phyloP scores from a whole-genome alignment of 148 eudicot species.

The Vaccinium macrocarpon region DNA sequence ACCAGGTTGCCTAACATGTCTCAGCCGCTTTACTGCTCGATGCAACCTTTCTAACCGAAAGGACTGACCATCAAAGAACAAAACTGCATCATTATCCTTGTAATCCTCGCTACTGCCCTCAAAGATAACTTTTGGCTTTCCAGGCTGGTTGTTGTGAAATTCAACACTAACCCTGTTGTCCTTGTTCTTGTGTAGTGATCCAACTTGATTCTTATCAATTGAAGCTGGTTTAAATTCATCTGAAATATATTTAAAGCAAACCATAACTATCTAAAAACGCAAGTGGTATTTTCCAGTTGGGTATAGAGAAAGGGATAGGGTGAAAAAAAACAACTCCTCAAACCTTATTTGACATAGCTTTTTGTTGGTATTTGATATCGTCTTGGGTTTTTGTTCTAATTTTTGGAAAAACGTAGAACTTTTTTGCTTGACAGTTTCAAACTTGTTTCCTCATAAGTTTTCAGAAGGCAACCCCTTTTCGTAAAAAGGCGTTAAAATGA shows the following conservation, averaged over 20 bases:
- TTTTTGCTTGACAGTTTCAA: neutral
- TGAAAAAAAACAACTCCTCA: neutral
- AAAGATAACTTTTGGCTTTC: constrained; percentile 75
- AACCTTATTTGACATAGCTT: neutral
- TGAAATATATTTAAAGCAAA: constrained; percentile 24
- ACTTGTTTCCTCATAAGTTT: neutral
- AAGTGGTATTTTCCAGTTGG: neutral
- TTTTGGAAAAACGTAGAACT: neutral
- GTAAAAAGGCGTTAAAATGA: neutral
- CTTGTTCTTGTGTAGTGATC: constrained; percentile 67
- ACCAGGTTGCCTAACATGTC: constrained; percentile 69
- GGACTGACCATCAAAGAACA: constrained; percentile 74
- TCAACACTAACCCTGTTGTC: constrained; percentile 81
- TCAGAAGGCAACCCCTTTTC: neutral
- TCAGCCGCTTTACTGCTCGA: constrained; percentile 75
- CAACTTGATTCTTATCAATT: constrained; percentile 80
- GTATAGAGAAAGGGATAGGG: neutral
- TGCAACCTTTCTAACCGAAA: constrained; percentile 85
- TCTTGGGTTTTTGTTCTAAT: neutral
- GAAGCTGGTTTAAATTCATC: constrained; percentile 98
- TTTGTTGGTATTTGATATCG: neutral
- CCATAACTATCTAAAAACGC: neutral
- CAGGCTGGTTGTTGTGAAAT: constrained; percentile 68
- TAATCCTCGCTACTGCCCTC: constrained; percentile 84
- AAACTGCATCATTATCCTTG: constrained; percentile 88